Conservation (phyloP, 257 asterid genomes). For the Mentha longifolia region DNA sequence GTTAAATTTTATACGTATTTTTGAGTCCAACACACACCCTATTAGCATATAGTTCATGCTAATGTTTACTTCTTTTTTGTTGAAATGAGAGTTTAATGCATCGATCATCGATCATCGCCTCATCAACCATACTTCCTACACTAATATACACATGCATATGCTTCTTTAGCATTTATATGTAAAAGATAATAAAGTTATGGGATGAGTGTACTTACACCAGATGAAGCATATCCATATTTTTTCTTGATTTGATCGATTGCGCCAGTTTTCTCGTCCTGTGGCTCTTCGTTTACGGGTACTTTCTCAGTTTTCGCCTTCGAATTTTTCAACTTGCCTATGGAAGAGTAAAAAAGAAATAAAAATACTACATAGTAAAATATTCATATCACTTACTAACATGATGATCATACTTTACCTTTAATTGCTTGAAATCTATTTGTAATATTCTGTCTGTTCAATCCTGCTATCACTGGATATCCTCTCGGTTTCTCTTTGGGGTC, state of each 20-base stretch:
- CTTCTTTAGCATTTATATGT: not conserved
- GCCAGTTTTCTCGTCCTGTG: conserved; percentile 63
- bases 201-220: conserved; percentile 54
- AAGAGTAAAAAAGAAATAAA: not conserved
- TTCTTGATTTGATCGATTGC: conserved; percentile 85
- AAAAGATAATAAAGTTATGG: not conserved
- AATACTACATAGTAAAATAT: not conserved
- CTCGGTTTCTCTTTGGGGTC: conserved; percentile 74
- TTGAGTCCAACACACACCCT: no score
- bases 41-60: no score
- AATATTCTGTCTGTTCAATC: conserved; percentile 68
- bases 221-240: conserved; percentile 75
- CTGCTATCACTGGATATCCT: conserved; percentile 67
- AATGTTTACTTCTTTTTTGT: no score
- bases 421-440: conserved; percentile 76
- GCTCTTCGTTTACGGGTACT: conserved; percentile 46
- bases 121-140: not conserved
- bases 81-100: no score
- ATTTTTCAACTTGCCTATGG: conserved; percentile 67
- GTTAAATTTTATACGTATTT: no score
- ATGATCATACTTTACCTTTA: conserved; percentile 38
- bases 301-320: conserved; percentile 66
- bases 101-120: not conserved
- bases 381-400: conserved; percentile 30
- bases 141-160: not conserved